A percentile compares a stretch with the other conserved stretches of the same genome.
phyloP scores from a whole-genome alignment of 495 filamentous ascomycete genomes.

The Penicillium turbatum region DNA sequence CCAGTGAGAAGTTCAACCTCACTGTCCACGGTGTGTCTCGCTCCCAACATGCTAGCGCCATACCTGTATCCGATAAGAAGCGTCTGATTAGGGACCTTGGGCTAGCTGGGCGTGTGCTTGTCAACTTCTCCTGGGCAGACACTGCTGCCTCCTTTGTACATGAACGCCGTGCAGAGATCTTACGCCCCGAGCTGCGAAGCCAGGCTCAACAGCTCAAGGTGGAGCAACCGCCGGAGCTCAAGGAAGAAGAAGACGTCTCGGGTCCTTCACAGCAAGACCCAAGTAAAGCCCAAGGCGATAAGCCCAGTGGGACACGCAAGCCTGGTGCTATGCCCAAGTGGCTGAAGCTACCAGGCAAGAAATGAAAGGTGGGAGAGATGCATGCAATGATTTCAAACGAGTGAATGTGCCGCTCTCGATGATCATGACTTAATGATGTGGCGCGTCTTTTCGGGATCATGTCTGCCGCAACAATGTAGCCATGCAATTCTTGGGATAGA shows the following conservation, averaged over 20 bases:
- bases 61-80: constrained; percentile 46
- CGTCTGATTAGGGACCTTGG: constrained; percentile 69
- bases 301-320: constrained; percentile 41
- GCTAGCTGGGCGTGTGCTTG: constrained; percentile 62
- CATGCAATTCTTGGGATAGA: no score
- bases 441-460: background rate
- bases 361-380: constrained; percentile 25
- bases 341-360: constrained; percentile 62
- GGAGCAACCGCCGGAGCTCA: constrained; percentile 39
- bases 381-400: constrained; percentile 4
- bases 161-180: constrained; percentile 36
- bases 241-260: constrained; percentile 45
- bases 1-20: constrained; percentile 48
- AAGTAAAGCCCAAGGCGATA: constrained; percentile 36
- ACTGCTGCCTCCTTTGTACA: constrained; percentile 44
- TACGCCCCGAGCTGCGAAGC: constrained; percentile 63
- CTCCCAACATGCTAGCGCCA: constrained; percentile 27
- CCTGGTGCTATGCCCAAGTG: constrained; percentile 58
- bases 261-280: constrained; percentile 29
- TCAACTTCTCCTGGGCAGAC: constrained; percentile 77
- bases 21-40: constrained; percentile 30
- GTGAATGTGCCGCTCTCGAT: constrained; percentile 7
- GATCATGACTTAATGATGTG: constrained; percentile 2
- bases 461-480: no score
- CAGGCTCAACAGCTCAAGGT: constrained; percentile 64